Conservation (phyloP, 805 yeast species). For the Spathaspora girioi region DNA sequence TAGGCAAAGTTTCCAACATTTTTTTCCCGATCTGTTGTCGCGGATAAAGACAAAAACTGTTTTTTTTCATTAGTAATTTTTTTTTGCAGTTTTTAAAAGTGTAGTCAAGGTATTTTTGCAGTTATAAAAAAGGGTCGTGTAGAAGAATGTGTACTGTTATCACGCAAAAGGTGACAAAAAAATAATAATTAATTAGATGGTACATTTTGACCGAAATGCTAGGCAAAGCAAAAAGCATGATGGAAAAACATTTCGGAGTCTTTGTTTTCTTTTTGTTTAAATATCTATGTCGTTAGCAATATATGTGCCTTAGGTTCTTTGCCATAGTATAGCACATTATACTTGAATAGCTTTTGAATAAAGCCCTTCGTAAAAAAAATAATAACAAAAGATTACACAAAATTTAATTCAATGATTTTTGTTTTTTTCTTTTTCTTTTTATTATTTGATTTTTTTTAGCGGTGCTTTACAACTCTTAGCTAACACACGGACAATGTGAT, state of each 20-base stretch:
- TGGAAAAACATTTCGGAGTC: background rate
- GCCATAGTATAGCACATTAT: background rate
- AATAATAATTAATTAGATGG: background rate
- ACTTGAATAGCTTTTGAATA: background rate
- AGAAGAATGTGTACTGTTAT: background rate
- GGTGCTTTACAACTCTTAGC: background rate
- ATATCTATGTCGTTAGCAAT: no score
- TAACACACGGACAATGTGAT: background rate
- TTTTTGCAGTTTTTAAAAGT: background rate
- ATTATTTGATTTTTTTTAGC: background rate
- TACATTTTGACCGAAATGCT: background rate
- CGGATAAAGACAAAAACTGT: background rate
- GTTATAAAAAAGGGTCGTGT: background rate
- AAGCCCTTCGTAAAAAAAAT: background rate
- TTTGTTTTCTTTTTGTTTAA: background rate
- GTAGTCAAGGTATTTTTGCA: background rate
- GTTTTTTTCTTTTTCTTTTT: background rate
- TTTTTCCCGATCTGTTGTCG: background rate
- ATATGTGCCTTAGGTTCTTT: background rate
- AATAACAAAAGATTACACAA: background rate
- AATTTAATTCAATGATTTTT: background rate
- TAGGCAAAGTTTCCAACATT: background rate
- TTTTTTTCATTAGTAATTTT: background rate
- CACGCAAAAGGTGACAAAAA: background rate
- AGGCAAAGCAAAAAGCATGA: background rate